These are phyloP conservation scores for Cyclospora cayetanensis DNA, from an alignment of 169 alveolate species.

Conservation along the genomic window DNA sequence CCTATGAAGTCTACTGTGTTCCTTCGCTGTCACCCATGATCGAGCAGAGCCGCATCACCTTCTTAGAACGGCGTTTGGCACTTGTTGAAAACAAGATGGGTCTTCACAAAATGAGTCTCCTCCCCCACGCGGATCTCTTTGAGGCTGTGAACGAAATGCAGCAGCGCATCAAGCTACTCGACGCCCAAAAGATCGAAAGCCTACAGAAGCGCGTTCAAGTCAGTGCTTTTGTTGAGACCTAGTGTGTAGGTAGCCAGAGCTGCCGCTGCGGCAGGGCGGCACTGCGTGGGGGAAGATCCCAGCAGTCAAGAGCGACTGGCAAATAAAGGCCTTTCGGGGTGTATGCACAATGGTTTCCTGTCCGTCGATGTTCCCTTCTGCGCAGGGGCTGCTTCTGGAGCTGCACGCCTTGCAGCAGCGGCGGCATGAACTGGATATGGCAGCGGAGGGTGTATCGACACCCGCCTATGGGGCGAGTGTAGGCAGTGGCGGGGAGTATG, in stretches of 20 bases:
- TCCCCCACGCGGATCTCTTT: slow-evolving; percentile 66
- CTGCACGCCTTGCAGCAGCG: slow-evolving; percentile 72
- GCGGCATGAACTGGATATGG: slow-evolving; percentile 66
- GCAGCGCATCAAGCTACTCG: slow-evolving; percentile 60
- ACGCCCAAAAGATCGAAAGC: slow-evolving; percentile 50
- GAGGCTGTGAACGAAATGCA: slow-evolving; percentile 51
- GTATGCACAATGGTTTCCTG: too few species aligned
- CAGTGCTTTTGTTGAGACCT: background rate
- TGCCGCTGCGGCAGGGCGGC: background rate
- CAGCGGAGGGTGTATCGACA: slow-evolving; percentile 13
- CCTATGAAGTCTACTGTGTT: slow-evolving; percentile 71
- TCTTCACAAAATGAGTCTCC: slow-evolving; percentile 56
- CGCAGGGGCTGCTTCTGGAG: slow-evolving; percentile 65
- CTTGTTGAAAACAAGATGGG: slow-evolving; percentile 67
- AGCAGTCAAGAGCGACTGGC: too few species aligned
- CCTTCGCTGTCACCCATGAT: slow-evolving; percentile 67
- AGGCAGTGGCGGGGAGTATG: background rate
- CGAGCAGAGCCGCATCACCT: slow-evolving; percentile 59
- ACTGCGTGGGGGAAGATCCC: too few species aligned
- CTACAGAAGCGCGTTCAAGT: slow-evolving; percentile 70
- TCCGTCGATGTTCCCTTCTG: too few species aligned
- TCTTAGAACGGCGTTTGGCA: slow-evolving; percentile 69
- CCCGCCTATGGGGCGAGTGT: background rate
- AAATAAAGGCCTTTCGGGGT: too few species aligned
- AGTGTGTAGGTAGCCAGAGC: background rate